These are phyloP conservation scores for Stachybotrys elegans DNA, from an alignment of 2,329 filamentous ascomycete genomes.

Conservation along the genomic window DNA sequence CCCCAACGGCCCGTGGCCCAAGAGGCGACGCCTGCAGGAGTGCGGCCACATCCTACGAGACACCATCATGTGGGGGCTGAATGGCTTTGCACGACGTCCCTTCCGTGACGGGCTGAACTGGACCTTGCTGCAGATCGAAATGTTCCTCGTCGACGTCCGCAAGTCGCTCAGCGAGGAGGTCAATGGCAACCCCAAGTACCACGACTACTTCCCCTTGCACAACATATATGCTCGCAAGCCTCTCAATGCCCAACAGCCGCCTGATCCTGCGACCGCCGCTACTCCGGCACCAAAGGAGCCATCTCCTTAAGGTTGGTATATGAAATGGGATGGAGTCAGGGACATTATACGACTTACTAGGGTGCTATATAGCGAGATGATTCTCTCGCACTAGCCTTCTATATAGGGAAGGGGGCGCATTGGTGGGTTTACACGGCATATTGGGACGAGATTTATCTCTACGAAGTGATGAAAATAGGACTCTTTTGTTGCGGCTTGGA, in stretches of 20 bases:
- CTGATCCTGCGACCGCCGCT: too few relatives aligned
- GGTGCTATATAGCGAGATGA: too few relatives aligned
- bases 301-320: too few relatives aligned
- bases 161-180: slow-evolving; percentile 29
- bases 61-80: slow-evolving; percentile 33
- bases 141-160: slow-evolving; percentile 37
- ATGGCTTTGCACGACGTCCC: slow-evolving; percentile 31
- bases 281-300: too few relatives aligned
- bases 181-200: slow-evolving; percentile 27
- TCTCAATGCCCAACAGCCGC: slow-evolving; percentile 4
- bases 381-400: too few relatives aligned
- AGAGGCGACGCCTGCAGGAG: slow-evolving; percentile 33
- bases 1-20: slow-evolving; percentile 45
- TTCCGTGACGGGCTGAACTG: slow-evolving; percentile 34
- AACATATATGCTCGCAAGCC: slow-evolving; percentile 35
- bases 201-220: slow-evolving; percentile 35
- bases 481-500: too few relatives aligned
- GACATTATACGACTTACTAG: too few relatives aligned
- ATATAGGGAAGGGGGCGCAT: too few relatives aligned
- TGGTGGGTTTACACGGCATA: too few relatives aligned
- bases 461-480: too few relatives aligned
- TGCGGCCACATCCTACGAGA: slow-evolving; percentile 42
- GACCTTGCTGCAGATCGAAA: slow-evolving; percentile 36
- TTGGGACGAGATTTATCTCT: too few relatives aligned
- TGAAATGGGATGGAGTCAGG: not conserved